A percentile compares a stretch with the other conserved stretches of the same genome.
These are phyloP conservation scores for Penicillium atrosanguineum DNA, from an alignment of 495 filamentous ascomycete genomes.

Conservation along the genomic window DNA sequence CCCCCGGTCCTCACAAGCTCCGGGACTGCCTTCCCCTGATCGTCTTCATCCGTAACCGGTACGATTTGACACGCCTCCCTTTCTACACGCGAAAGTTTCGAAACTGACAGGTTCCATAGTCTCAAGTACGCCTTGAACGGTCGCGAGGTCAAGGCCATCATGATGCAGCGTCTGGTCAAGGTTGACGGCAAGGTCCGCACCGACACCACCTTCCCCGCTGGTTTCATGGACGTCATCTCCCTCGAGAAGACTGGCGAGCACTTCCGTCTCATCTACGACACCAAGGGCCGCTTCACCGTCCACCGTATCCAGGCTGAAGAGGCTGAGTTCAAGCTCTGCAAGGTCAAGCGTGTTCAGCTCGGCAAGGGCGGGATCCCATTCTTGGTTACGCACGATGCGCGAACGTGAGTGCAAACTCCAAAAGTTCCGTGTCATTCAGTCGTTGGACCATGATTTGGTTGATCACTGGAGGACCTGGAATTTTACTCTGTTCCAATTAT, in stretches of 20 bases:
- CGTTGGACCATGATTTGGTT: slow-evolving; percentile 99
- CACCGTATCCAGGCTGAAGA: slow-evolving; percentile 98
- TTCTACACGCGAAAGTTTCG: background rate
- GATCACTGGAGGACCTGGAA: slow-evolving; percentile 53
- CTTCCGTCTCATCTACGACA: slow-evolving; percentile 99
- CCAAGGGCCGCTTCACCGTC: slow-evolving; percentile 99
- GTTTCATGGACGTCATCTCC: slow-evolving; percentile 99
- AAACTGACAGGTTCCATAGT: slow-evolving; percentile 41
- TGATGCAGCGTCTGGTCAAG: slow-evolving; percentile 99
- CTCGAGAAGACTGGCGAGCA: slow-evolving; percentile 99
- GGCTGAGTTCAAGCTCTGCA: slow-evolving; percentile 98
- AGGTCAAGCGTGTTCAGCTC: slow-evolving; percentile 98
- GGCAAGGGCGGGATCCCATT: slow-evolving; percentile 99
- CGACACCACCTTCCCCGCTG: slow-evolving; percentile 93
- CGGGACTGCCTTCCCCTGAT: slow-evolving; percentile 98
- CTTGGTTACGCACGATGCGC: slow-evolving; percentile 99
- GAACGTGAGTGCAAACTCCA: slow-evolving; percentile 85
- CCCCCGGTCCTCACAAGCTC: slow-evolving; percentile 97
- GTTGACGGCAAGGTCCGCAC: slow-evolving; percentile 99
- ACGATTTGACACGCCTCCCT: slow-evolving; percentile 11
- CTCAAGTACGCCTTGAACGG: slow-evolving; percentile 99
- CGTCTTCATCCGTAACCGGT: slow-evolving; percentile 96
- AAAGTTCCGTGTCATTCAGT: slow-evolving; percentile 91
- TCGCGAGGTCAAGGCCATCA: slow-evolving; percentile 94
- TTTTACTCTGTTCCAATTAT: slow-evolving; percentile 29